A percentile compares a stretch with the other conserved stretches of the same genome.
Conservation (phyloP, 768 basidiomycete genomes). For the Suillus cothurnatus region DNA sequence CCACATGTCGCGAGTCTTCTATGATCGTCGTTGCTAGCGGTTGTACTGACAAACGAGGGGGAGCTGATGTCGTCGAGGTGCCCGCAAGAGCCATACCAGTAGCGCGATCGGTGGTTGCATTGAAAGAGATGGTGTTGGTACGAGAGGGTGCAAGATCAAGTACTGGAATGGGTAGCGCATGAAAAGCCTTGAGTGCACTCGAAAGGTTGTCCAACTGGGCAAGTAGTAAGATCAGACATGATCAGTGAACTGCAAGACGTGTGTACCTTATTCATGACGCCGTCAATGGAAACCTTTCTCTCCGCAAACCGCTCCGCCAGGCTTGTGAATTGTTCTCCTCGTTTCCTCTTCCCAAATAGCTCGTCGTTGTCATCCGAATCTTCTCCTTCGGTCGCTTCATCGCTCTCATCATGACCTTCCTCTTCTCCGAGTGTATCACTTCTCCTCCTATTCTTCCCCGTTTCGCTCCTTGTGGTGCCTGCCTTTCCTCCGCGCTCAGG, state of each 20-base stretch:
- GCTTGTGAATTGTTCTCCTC: slow-evolving; percentile 70
- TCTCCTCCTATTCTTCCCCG: slow-evolving; percentile 14
- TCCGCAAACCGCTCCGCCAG: slow-evolving; percentile 70
- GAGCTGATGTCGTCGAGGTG: slow-evolving; percentile 1
- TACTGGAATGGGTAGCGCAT: slow-evolving; percentile 43
- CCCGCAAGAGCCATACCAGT: neutral
- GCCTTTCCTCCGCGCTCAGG: slow-evolving; percentile 21
- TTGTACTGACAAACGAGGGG: slow-evolving; percentile 1
- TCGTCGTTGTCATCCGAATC: slow-evolving; percentile 33
- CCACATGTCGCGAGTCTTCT: slow-evolving; percentile 23
- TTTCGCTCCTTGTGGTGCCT: slow-evolving; percentile 20
- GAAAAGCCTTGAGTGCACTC: slow-evolving; percentile 42
- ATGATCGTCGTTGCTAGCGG: slow-evolving; percentile 22
- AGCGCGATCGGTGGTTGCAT: neutral
- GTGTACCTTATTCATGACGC: slow-evolving; percentile 72
- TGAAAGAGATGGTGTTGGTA: slow-evolving; percentile 33
- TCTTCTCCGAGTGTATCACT: slow-evolving; percentile 40
- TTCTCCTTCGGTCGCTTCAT: slow-evolving; percentile 42
- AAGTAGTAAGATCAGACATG: neutral
- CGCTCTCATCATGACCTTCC: slow-evolving; percentile 34
- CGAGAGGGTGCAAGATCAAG: slow-evolving; percentile 38
- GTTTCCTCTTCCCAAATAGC: slow-evolving; percentile 53
- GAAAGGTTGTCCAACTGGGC: slow-evolving; percentile 34
- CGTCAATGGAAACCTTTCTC: slow-evolving; percentile 66
- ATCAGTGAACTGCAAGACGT: neutral